Base-by-base conservation (phyloP, 306 rosid species). In the Hippophae gyantsensis region DNA sequence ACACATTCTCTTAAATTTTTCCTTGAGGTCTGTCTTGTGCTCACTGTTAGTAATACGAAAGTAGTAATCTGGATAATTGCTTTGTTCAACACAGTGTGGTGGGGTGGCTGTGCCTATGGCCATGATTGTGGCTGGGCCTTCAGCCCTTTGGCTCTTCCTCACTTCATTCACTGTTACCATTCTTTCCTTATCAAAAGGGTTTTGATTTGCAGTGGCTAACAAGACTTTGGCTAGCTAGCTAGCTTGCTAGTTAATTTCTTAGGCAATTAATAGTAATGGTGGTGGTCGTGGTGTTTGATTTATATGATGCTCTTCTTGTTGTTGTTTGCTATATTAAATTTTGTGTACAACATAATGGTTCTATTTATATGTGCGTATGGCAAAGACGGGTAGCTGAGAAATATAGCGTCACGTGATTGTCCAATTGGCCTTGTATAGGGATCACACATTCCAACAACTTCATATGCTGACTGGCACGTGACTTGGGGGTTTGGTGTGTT, bases 101-200 rank as follows among this genome's bases (percentile, higher is more conserved):
- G 87, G 90, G 40, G 75, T 78, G 0, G 90, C 75, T 0, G 81
- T 84, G 40, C 87, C 84, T 6, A 84, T 84, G 40, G 84, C 90
- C 77, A 84, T 23, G 43, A 81, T 56, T 0, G 84, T 78, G 54
- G 86, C 90, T 1, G 90, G 80, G 9, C 90, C 90, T 55, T 80
- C 75, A 0, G 86, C 86, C 51, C 84, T 65, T 8, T 84, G 90
- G 56, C 80, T 79, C 59, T 71, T 70, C 46, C 86, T 86, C 48
- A 80, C 79, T 69, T 84, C 89, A 57, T 69, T 72, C 7, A 77
- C 87, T 32, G 77, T 78, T 60, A 78, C 82, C 88, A 79, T 79
- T 43, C 73, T 69, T 23, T 79, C 40, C 70, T 69, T 23, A 32
- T 32, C 38, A 32, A 32, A 32, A 49, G 38, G 4, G 3, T 32